Evolutionary conservation across 306 rosid genomes (phyloP).

Genomic region (Mimosa bimucronata): DNA sequence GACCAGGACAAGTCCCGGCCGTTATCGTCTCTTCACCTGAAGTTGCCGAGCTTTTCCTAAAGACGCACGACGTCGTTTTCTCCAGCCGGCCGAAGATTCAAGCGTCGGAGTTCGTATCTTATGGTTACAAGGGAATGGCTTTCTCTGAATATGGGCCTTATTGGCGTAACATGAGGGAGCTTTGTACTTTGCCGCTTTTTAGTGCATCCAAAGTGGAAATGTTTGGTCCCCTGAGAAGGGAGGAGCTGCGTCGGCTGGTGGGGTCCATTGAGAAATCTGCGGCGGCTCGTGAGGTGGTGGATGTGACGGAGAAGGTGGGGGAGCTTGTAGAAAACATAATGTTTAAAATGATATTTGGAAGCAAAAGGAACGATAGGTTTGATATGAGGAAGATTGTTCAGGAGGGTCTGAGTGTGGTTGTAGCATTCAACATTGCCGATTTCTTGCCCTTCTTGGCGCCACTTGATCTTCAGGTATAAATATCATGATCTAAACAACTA

Average conservation of each 20-base stretch:
- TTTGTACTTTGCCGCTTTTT: conserved; percentile 31
- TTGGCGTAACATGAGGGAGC: conserved; percentile 38
- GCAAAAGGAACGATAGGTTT: background rate
- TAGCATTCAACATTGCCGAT: conserved; percentile 35
- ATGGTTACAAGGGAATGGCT: conserved; percentile 28
- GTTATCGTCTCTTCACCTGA: conserved; percentile 36
- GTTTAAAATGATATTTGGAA: background rate
- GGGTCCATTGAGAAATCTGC: background rate
- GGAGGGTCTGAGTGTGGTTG: background rate
- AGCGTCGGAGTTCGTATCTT: background rate
- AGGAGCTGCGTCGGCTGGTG: background rate
- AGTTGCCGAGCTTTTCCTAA: conserved; percentile 50
- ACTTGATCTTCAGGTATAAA: conserved; percentile 36
- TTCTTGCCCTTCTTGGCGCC: conserved; percentile 7
- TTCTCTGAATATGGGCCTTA: conserved; percentile 14
- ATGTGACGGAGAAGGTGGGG: conserved; percentile 26
- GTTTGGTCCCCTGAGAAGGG: conserved; percentile 7
- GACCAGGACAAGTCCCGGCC: conserved; percentile 23
- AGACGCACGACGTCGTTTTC: conserved; percentile 40
- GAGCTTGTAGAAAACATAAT: background rate
- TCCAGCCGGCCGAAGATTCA: conserved; percentile 9
- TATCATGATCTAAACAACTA: too few species aligned
- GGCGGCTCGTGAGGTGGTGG: conserved; percentile 25
- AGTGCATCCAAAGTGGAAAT: conserved; percentile 2
- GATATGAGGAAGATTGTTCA: conserved; percentile 11